A percentile compares a stretch with the other conserved stretches of the same genome.
These are phyloP conservation scores for Pisolithus microcarpus DNA, from an alignment of 768 basidiomycete species.

Conservation along the genomic window DNA sequence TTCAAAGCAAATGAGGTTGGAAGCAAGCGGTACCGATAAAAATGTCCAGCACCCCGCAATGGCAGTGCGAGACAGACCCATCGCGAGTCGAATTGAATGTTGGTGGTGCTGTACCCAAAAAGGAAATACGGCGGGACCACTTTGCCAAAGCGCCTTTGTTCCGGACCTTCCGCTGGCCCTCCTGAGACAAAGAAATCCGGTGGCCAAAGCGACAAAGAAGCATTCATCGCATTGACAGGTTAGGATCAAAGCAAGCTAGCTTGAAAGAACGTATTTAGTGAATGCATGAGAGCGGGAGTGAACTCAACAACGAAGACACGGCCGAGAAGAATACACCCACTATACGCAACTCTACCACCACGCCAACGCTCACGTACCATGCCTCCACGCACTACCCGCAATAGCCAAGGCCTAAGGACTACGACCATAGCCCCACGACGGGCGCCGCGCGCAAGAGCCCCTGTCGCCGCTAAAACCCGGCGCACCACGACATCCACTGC, in stretches of 20 bases:
- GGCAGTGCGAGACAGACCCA: neutral
- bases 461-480: neutral
- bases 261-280: conserved; percentile 15
- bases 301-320: neutral
- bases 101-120: conserved; percentile 8
- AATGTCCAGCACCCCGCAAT: neutral
- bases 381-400: conserved; percentile 21
- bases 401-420: neutral
- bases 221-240: conserved; percentile 4
- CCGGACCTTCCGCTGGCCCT: neutral
- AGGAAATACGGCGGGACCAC: conserved; percentile 6
- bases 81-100: neutral
- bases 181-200: conserved; percentile 5
- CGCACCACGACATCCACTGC: neutral
- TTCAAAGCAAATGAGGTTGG: too few relatives aligned
- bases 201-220: conserved; percentile 12
- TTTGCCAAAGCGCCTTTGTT: neutral
- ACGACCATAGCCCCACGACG: neutral
- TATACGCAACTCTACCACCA: neutral
- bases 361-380: conserved; percentile 6
- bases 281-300: neutral
- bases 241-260: conserved; percentile 12
- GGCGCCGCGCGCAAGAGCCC: conserved; percentile 19
- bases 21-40: neutral
- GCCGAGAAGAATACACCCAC: neutral